These are phyloP conservation scores for Lactarius hengduanensis DNA, from an alignment of 768 basidiomycete species.

Conservation along the genomic window DNA sequence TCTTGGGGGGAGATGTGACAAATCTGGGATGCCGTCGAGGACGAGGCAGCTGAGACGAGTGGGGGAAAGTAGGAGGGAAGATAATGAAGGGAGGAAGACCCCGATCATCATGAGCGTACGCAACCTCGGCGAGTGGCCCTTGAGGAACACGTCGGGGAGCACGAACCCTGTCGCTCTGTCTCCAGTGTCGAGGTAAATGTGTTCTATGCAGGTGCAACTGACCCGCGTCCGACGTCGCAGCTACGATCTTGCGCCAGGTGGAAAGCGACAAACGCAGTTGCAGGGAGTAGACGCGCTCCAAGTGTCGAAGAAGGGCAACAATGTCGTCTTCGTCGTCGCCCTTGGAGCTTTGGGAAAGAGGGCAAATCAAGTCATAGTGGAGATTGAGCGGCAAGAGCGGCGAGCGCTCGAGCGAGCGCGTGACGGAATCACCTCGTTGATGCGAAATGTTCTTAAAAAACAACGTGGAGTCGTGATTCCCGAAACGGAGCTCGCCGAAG, in stretches of 20 bases:
- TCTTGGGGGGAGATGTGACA: slow-evolving; percentile 1
- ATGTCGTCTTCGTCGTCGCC: slow-evolving; percentile 3
- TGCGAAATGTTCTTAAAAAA: slow-evolving; percentile 5
- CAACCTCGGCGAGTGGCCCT: not conserved
- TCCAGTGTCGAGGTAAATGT: slow-evolving; percentile 5
- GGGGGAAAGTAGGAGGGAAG: slow-evolving; percentile 3
- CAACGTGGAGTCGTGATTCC: not conserved
- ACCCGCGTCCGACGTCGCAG: not conserved
- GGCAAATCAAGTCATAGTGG: slow-evolving; percentile 1
- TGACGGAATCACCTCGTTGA: not conserved
- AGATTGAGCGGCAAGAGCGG: slow-evolving; percentile 4
- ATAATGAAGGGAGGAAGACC: not conserved
- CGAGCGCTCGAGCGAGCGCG: not conserved
- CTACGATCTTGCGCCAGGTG: not conserved
- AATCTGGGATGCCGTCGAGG: slow-evolving; percentile 8
- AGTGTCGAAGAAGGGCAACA: not conserved
- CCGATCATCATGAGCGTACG: not conserved
- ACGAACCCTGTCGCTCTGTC: not conserved
- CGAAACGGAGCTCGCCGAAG: slow-evolving; percentile 4
- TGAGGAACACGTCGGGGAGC: slow-evolving; percentile 5
- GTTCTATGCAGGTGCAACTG: slow-evolving; percentile 8
- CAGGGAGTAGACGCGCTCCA: not conserved
- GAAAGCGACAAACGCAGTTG: not conserved
- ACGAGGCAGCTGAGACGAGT: not conserved
- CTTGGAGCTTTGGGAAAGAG: not conserved